Evolutionary conservation across 257 asterid species (phyloP), one percentile per base, ranked within the genome.

Genomic region (Leptodermis oblonga): DNA sequence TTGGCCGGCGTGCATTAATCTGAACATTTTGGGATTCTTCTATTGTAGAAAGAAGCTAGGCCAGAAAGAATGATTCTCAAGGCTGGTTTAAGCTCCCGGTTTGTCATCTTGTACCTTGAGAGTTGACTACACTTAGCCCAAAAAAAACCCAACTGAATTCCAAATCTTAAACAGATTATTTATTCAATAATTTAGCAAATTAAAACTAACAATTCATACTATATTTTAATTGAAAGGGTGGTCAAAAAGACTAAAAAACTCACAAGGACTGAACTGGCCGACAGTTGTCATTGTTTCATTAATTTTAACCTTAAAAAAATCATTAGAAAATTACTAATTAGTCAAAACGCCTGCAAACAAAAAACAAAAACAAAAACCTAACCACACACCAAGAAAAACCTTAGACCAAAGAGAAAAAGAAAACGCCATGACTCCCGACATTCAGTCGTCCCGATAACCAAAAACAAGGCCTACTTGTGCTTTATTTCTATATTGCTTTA

Each of bases 401-500:
- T n/a, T n/a, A n/a, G n/a, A n/a, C n/a, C n/a, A n/a, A n/a, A n/a
- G n/a, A n/a, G n/a, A n/a, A 22, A 22, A 1, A 51, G 67, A 49
- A 70, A 49, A 76, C 23, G 62, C 70, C 77, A 67, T 15, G 9
- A 33, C 76, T 71, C 46, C 15, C 56, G 73, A 76, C 77, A 67
- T 36, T 45, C 25, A 59, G 54, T 46, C 11, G 39, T 67, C 33
- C 49, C 62, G 30, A 43, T 64, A 62, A 3, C 7, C 3, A 1
- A 15, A 62, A 14, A 2, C 30, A 33, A 7, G 0, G 12, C 33
- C 39, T 34, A 34, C 39, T 34, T 3, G 39, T 34, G 6, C 39
- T 2, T 34, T 34, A 34, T 34, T 34, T 34, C 39, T 34, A 3
- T 34, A 34, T 34, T 34, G 6, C 4, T 34, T 6, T 34, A 34